These are phyloP conservation scores for Clathrus columnatus DNA, from an alignment of 768 basidiomycete species.

Conservation along the genomic window DNA sequence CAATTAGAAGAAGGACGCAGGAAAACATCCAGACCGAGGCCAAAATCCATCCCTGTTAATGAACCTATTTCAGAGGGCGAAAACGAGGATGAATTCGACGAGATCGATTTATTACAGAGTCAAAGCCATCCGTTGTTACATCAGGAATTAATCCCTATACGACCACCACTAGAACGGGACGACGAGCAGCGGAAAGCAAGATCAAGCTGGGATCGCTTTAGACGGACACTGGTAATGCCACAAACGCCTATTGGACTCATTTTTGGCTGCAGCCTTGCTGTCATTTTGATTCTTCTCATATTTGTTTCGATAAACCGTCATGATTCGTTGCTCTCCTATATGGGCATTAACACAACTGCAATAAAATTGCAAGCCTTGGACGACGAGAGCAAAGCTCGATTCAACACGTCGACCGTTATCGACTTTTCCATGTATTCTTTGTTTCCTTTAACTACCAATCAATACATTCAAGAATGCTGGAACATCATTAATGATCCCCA, in stretches of 20 bases:
- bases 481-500: conserved; percentile 33
- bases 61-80: conserved; percentile 28
- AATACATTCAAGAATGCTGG: conserved; percentile 52
- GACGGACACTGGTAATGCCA: conserved; percentile 18
- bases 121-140: conserved; percentile 7
- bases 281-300: conserved; percentile 37
- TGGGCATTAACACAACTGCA: conserved; percentile 25
- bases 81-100: conserved; percentile 33
- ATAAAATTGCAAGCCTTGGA: conserved; percentile 11
- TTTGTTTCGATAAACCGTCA: conserved; percentile 43
- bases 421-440: conserved; percentile 31
- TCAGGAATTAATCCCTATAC: background rate
- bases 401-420: conserved; percentile 12
- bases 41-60: background rate
- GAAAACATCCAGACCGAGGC: background rate
- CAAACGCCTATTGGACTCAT: conserved; percentile 31
- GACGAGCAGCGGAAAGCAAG: conserved; percentile 19
- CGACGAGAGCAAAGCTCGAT: conserved; percentile 10
- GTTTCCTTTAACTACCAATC: conserved; percentile 47
- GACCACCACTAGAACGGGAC: conserved; percentile 21
- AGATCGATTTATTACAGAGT: conserved; percentile 12
- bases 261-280: conserved; percentile 36
- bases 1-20: conserved; percentile 41
- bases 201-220: conserved; percentile 5
- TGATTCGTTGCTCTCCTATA: conserved; percentile 35